A percentile compares a stretch with the other conserved stretches of the same genome.
phyloP scores from a whole-genome alignment of 2,329 filamentous ascomycete genomes.

The Cryphonectria naterciae region DNA sequence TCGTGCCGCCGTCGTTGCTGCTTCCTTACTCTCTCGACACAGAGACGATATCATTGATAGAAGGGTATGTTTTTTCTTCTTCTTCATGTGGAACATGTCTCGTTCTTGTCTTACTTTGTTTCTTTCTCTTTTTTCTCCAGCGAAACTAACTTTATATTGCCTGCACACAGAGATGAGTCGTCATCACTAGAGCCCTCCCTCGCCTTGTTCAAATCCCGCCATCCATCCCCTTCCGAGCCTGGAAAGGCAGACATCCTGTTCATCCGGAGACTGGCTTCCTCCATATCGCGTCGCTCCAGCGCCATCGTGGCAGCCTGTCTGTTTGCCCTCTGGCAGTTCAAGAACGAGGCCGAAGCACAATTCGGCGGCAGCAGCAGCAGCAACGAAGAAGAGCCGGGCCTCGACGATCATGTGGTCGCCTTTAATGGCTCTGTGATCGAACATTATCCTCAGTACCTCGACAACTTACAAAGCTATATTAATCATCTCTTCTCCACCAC shows the following conservation, averaged over 20 bases:
- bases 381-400: constrained; percentile 46
- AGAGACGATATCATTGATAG: constrained; percentile 61
- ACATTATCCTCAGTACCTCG: constrained; percentile 72
- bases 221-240: constrained; percentile 50
- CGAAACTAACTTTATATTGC: not conserved
- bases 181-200: constrained; percentile 48
- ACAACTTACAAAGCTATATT: constrained; percentile 65
- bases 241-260: constrained; percentile 53
- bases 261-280: constrained; percentile 56
- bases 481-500: constrained; percentile 50
- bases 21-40: constrained; percentile 63
- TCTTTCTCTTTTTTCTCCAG: not conserved
- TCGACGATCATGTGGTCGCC: constrained; percentile 62
- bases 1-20: constrained; percentile 57
- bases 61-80: constrained; percentile 51
- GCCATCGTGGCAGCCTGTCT: constrained; percentile 63
- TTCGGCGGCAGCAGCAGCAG: constrained; percentile 30
- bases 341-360: constrained; percentile 56
- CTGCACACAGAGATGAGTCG: constrained; percentile 49
- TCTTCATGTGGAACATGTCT: not conserved
- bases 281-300: constrained; percentile 61
- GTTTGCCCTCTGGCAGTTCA: constrained; percentile 62
- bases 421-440: constrained; percentile 82
- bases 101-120: not conserved
- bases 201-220: constrained; percentile 52